Evolutionary conservation across 805 yeast genomes (phyloP), one percentile per base, ranked within the genome.

Genomic region (Saccharomyces kudriavzevii): DNA sequence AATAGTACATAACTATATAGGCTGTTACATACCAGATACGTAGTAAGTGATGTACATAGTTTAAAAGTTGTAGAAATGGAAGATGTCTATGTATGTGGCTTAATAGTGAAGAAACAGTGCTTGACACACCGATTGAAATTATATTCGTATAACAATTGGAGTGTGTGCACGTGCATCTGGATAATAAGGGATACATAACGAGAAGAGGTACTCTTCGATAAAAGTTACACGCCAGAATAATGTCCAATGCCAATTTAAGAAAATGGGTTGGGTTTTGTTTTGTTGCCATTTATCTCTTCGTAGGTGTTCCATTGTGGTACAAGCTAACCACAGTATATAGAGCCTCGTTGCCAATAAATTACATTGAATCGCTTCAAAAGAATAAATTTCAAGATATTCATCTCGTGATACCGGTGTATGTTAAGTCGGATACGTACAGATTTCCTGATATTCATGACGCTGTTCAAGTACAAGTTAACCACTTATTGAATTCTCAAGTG

Each of bases 401-500:
- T 25, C 51, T 81, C 45, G 68, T 61, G 2, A 70, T 80, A 5
- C 81, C 81, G 0, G 70, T 79, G 3, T 74, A 69, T 49, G 58
- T 75, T 24, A 66, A 68, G n/a, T 63, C 64, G 1, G 74, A 75
- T 10, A 79, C 78, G 1, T 75, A 82, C 57, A 67, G 70, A 17
- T 83, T 84, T 59, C 91, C 92, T 0, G 96, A 89, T 65, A 62
- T 89, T 20, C 78, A 77, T 1, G 74, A 74, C 46, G 89, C 86
- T 0, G 63, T 78, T 1, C 77, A 78, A 54, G 60, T 74, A 11
- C 80, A 81, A 58, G 61, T 80, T 1, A 72, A 77, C 54, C 69
- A 71, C 14, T 68, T 77, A 47, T 51, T 59, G 45, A 61, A 66
- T n/a, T 59, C 67, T 13, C 54, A 59, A 31, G 58, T 60, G 13